A percentile compares a stretch with the other conserved stretches of the same genome.
Evolutionary conservation across 2,329 filamentous ascomycete species (phyloP).

Genomic region (Colletotrichum sp.): DNA sequence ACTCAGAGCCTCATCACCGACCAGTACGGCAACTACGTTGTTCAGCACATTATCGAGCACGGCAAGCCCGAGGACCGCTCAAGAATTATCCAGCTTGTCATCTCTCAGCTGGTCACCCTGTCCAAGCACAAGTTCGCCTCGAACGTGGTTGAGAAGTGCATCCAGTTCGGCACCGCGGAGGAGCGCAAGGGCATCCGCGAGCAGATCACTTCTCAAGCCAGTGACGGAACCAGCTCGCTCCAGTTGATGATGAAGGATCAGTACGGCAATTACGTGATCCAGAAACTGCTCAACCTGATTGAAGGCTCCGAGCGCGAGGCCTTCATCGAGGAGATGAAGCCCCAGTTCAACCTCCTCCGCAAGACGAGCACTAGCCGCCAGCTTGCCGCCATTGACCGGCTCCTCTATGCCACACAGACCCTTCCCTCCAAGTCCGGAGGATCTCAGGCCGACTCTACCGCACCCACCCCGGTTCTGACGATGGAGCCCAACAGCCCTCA

Average conservation of each 20-base stretch:
- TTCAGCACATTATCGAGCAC: constrained; percentile 86
- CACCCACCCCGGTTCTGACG: constrained; percentile 70
- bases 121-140: constrained; percentile 97
- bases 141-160: constrained; percentile 95
- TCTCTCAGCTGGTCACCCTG: constrained; percentile 71
- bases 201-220: constrained; percentile 63
- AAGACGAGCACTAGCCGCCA: constrained; percentile 71
- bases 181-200: constrained; percentile 74
- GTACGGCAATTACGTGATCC: constrained; percentile 95
- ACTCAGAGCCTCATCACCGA: constrained; percentile 78
- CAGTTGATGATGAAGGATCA: constrained; percentile 84
- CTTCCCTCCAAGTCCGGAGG: constrained; percentile 17
- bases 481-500: constrained; percentile 74
- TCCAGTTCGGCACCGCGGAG: constrained; percentile 71
- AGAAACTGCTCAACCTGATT: constrained; percentile 77
- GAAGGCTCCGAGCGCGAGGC: constrained; percentile 62
- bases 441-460: constrained; percentile 48
- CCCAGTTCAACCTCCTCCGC: constrained; percentile 66
- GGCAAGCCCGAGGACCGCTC: constrained; percentile 75
- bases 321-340: constrained; percentile 68
- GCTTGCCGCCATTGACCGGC: constrained; percentile 66
- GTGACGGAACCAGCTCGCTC: constrained; percentile 73
- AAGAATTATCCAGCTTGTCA: constrained; percentile 76
- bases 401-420: constrained; percentile 40
- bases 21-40: constrained; percentile 95